Conservation (phyloP, 2,329 filamentous ascomycete species). For the Fusarium gaditjirri region DNA sequence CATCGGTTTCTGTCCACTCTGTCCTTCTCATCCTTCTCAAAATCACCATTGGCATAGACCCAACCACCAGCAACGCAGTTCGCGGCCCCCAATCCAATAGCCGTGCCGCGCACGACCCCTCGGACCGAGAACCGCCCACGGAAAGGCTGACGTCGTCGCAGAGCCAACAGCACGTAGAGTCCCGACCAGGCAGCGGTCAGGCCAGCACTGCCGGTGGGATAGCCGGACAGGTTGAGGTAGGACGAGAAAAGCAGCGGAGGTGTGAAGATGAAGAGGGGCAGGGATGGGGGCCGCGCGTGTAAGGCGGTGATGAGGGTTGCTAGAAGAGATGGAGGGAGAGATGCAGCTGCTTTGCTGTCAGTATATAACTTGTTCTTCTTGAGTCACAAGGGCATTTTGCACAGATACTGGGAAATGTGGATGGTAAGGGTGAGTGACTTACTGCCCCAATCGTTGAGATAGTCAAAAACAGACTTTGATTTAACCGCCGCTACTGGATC, state of each 20-base stretch:
- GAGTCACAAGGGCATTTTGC: background rate
- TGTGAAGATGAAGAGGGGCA: slow-evolving; percentile 64
- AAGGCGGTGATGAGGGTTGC: slow-evolving; percentile 67
- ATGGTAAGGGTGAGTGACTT: slow-evolving; percentile 45
- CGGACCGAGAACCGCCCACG: slow-evolving; percentile 58
- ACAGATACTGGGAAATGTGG: background rate
- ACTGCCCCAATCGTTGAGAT: slow-evolving; percentile 62
- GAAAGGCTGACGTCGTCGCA: slow-evolving; percentile 58
- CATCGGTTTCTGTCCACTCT: slow-evolving; percentile 63
- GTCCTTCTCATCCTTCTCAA: slow-evolving; percentile 60
- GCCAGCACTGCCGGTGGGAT: slow-evolving; percentile 66
- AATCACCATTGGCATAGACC: slow-evolving; percentile 63
- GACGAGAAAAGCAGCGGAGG: slow-evolving; percentile 65
- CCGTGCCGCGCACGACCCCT: slow-evolving; percentile 61
- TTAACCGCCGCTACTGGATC: slow-evolving; percentile 25
- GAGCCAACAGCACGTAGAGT: slow-evolving; percentile 65
- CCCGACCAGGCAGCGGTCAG: slow-evolving; percentile 67
- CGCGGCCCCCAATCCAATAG: slow-evolving; percentile 60
- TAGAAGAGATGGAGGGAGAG: slow-evolving; percentile 64
- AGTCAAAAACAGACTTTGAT: slow-evolving; percentile 48
- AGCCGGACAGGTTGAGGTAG: slow-evolving; percentile 70
- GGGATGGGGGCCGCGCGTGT: slow-evolving; percentile 63
- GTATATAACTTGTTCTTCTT: background rate
- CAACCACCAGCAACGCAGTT: slow-evolving; percentile 63
- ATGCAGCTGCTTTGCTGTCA: slow-evolving; percentile 56